Percentiles rank a stretch among this genome's conserved stretches.
phyloP scores from a whole-genome alignment of 2,329 filamentous ascomycete species.

The Cladobotryum mycophilum region DNA sequence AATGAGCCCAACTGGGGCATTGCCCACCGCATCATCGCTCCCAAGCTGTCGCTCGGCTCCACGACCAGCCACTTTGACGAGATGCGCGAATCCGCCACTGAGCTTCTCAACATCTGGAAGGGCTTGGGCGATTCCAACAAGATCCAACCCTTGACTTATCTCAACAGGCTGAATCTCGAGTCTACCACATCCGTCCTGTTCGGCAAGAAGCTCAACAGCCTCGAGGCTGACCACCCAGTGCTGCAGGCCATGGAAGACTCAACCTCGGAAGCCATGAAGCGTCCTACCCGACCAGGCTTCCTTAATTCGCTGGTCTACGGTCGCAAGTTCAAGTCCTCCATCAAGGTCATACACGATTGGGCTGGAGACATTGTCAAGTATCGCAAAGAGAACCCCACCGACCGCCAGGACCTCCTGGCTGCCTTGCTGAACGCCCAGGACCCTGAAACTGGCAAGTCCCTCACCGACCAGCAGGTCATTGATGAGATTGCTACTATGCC shows the following conservation, averaged over 20 bases:
- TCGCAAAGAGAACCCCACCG: slow-evolving; percentile 46
- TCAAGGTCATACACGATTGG: slow-evolving; percentile 47
- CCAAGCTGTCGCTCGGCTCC: slow-evolving; percentile 30
- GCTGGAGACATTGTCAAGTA: slow-evolving; percentile 51
- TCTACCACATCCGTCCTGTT: slow-evolving; percentile 44
- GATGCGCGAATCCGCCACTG: slow-evolving; percentile 42
- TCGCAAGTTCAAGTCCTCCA: slow-evolving; percentile 48
- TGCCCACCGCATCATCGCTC: slow-evolving; percentile 47
- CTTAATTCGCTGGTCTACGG: slow-evolving; percentile 48
- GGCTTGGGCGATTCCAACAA: slow-evolving; percentile 29
- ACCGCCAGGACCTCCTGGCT: slow-evolving; percentile 55
- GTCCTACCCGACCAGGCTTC: slow-evolving; percentile 44
- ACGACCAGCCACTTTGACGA: slow-evolving; percentile 37
- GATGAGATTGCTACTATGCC: slow-evolving; percentile 66
- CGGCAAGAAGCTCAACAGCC: slow-evolving; percentile 42
- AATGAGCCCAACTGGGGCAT: slow-evolving; percentile 44
- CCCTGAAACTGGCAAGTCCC: slow-evolving; percentile 50
- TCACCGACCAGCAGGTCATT: slow-evolving; percentile 55
- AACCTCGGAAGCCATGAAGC: slow-evolving; percentile 50
- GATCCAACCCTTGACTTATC: slow-evolving; percentile 41
- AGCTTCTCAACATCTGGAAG: slow-evolving; percentile 46
- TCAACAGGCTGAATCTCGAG: slow-evolving; percentile 50
- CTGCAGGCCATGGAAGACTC: slow-evolving; percentile 48
- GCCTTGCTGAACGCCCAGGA: slow-evolving; percentile 54
- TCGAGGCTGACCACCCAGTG: slow-evolving; percentile 44